These are phyloP conservation scores for Mortierella sp. DNA, from an alignment of 371 early-diverging fungal genomes.

Conservation along the genomic window DNA sequence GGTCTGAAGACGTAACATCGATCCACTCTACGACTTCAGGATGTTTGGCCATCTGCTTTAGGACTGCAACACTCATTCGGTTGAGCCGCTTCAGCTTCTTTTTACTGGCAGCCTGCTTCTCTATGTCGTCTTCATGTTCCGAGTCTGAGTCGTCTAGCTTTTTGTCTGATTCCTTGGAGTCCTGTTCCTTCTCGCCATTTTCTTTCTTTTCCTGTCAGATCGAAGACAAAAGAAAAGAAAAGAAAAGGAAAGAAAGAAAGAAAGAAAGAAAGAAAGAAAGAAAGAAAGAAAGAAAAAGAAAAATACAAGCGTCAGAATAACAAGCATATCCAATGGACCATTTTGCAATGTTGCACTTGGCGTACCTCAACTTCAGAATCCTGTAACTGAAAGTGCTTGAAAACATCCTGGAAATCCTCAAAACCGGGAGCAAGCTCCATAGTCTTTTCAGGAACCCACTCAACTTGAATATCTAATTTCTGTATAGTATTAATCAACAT, in stretches of 20 bases:
- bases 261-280: background rate
- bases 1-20: slow-evolving; percentile 93
- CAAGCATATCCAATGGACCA: too few species aligned
- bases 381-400: slow-evolving; percentile 47
- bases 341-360: background rate
- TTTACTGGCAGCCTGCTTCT: slow-evolving; percentile 61
- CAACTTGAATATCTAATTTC: slow-evolving; percentile 39
- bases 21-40: slow-evolving; percentile 99
- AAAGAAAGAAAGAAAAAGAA: slow-evolving; percentile 1
- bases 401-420: slow-evolving; percentile 40
- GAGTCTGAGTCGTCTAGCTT: slow-evolving; percentile 48
- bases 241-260: background rate
- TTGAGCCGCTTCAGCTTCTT: slow-evolving; percentile 71
- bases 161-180: slow-evolving; percentile 27
- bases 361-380: slow-evolving; percentile 33
- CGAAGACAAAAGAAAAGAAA: background rate
- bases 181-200: slow-evolving; percentile 23
- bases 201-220: slow-evolving; percentile 23
- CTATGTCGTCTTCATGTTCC: slow-evolving; percentile 61
- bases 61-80: slow-evolving; percentile 90
- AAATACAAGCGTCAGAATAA: background rate
- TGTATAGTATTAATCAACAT: slow-evolving; percentile 1
- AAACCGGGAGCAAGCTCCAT: slow-evolving; percentile 43
- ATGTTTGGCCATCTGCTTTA: slow-evolving; percentile 91
- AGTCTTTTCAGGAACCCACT: slow-evolving; percentile 47